Conservation (phyloP, 208 protist genomes). For the Crithidia sp. region DNA sequence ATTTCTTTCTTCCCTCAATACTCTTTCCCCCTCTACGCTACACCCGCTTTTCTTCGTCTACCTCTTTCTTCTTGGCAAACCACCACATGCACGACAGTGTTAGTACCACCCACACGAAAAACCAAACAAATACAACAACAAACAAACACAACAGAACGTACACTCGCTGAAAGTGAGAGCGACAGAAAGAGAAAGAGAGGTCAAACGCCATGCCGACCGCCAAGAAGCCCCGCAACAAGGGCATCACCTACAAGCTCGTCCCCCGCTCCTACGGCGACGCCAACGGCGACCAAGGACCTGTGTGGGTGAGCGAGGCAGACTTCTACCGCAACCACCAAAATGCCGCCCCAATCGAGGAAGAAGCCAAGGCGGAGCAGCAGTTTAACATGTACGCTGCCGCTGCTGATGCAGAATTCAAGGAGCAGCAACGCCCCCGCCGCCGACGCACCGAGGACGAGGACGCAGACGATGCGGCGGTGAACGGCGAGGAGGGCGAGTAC, state of each 20-base stretch:
- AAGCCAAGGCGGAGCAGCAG: conserved; percentile 21
- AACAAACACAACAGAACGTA: background rate
- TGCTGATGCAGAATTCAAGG: conserved; percentile 28
- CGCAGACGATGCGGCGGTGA: conserved; percentile 22
- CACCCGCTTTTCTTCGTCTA: too few relatives aligned
- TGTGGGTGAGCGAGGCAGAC: conserved; percentile 72
- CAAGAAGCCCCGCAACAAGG: conserved; percentile 50
- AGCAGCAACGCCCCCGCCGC: conserved; percentile 11
- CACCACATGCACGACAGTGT: too few relatives aligned
- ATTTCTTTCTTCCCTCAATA: too few relatives aligned
- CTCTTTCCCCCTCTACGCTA: too few relatives aligned
- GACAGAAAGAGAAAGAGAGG: background rate
- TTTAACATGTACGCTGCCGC: conserved; percentile 34
- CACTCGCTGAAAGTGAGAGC: background rate
- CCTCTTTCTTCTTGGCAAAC: too few relatives aligned
- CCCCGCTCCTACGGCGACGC: conserved; percentile 67
- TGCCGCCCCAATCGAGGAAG: conserved; percentile 20
- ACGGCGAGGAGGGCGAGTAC: conserved; percentile 17
- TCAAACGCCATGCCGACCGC: conserved; percentile 33
- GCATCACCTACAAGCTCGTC: conserved; percentile 74
- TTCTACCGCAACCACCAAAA: conserved; percentile 50
- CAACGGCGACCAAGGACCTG: conserved; percentile 31
- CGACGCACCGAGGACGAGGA: conserved; percentile 2
- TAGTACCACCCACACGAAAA: too few relatives aligned
- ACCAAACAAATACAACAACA: background rate